Conservation (phyloP, 148 eudicot genomes). For the Pouteria glomerata region DNA sequence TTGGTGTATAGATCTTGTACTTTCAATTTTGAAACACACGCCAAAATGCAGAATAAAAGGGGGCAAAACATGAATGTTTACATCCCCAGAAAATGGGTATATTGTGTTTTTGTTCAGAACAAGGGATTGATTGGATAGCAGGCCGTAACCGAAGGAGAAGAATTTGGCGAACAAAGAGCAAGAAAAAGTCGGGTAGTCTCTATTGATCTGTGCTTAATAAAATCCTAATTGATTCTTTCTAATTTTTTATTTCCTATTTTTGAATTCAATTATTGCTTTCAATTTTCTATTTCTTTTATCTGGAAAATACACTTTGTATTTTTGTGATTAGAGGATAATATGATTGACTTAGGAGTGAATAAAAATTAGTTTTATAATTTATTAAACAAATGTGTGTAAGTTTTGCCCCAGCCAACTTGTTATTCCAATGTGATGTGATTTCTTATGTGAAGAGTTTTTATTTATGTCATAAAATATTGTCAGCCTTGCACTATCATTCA, state of each 20-base stretch:
- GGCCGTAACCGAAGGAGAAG: constrained; percentile 80
- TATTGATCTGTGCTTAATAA: constrained; percentile 65
- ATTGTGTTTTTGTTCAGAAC: constrained; percentile 76
- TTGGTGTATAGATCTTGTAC: too few relatives aligned
- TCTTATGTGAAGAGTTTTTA: too few relatives aligned
- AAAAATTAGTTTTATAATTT: constrained; percentile 1
- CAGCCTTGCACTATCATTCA: too few relatives aligned
- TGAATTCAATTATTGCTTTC: background rate
- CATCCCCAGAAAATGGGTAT: too few relatives aligned
- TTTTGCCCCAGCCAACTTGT: too few relatives aligned
- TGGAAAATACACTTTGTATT: background rate
- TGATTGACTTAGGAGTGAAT: constrained; percentile 1
- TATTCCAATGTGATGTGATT: too few relatives aligned
- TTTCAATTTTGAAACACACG: too few relatives aligned
- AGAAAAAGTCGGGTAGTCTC: constrained; percentile 57
- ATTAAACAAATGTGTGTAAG: too few relatives aligned
- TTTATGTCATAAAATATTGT: too few relatives aligned
- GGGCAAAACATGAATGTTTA: too few relatives aligned
- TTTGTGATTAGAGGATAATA: constrained; percentile 4
- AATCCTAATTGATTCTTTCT: constrained; percentile 38
- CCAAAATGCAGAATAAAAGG: too few relatives aligned
- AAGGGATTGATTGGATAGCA: constrained; percentile 82
- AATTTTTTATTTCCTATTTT: background rate
- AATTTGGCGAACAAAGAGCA: constrained; percentile 36
- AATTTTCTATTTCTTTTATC: background rate